Conservation (phyloP, 768 basidiomycete species). For the Boletus fagicola region DNA sequence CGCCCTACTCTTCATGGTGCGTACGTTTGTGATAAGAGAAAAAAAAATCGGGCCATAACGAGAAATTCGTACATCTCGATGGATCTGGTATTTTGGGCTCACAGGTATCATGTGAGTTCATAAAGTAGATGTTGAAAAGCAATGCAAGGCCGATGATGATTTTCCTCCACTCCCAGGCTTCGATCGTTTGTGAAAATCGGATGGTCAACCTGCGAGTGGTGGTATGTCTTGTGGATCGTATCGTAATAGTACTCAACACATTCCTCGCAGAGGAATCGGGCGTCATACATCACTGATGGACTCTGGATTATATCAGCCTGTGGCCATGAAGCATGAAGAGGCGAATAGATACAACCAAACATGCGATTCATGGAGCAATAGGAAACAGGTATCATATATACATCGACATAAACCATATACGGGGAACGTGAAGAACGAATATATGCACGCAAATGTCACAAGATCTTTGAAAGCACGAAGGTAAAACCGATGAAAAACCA, state of each 20-base stretch:
- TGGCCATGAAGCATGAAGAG: background rate
- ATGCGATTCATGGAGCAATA: background rate
- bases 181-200: background rate
- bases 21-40: background rate
- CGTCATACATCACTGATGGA: background rate
- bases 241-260: background rate
- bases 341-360: background rate
- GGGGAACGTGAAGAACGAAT: constrained; percentile 16
- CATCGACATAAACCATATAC: background rate
- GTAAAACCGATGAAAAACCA: constrained; percentile 1
- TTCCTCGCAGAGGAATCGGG: background rate
- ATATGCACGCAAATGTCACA: background rate
- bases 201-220: background rate
- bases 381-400: background rate
- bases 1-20: background rate
- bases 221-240: background rate
- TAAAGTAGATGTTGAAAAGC: background rate
- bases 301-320: background rate
- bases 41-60: background rate
- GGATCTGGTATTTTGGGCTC: background rate
- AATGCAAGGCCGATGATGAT: background rate
- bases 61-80: background rate
- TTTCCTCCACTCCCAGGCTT: background rate
- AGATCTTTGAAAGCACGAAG: constrained; percentile 11
- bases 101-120: background rate